phyloP scores from a whole-genome alignment of 805 yeast species.

The Ogataea philodendri region DNA sequence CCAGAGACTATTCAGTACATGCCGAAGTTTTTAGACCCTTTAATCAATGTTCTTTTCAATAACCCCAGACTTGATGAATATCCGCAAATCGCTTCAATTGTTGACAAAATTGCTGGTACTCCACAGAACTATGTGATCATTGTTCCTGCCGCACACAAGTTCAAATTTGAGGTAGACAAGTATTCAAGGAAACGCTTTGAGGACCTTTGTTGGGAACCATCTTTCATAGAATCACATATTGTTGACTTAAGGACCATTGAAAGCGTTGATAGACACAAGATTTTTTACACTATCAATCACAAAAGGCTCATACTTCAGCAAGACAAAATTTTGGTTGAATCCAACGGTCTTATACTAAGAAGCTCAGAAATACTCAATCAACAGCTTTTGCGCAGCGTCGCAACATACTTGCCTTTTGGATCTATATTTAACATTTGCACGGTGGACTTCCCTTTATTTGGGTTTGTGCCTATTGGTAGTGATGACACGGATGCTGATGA shows the following conservation, averaged over 20 bases:
- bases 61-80: constrained; percentile 52
- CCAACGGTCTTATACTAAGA: too few relatives aligned
- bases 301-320: constrained; percentile 56
- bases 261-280: constrained; percentile 28
- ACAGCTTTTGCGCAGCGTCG: constrained; percentile 52
- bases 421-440: constrained; percentile 53
- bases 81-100: constrained; percentile 44
- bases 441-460: constrained; percentile 57
- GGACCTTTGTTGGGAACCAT: constrained; percentile 57
- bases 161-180: too few relatives aligned
- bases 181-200: constrained; percentile 35
- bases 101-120: constrained; percentile 39
- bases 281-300: constrained; percentile 52
- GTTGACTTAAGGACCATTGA: constrained; percentile 30
- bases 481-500: too few relatives aligned
- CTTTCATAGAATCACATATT: constrained; percentile 64
- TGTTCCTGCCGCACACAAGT: too few relatives aligned
- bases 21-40: constrained; percentile 57
- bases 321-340: too few relatives aligned
- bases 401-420: constrained; percentile 58
- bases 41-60: constrained; percentile 64
- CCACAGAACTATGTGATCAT: constrained; percentile 56
- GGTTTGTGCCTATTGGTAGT: too few relatives aligned
- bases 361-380: too few relatives aligned
- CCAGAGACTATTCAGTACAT: constrained; percentile 32